Conservation (phyloP, 345 rosid species). For the Noccaea bulbosa region DNA sequence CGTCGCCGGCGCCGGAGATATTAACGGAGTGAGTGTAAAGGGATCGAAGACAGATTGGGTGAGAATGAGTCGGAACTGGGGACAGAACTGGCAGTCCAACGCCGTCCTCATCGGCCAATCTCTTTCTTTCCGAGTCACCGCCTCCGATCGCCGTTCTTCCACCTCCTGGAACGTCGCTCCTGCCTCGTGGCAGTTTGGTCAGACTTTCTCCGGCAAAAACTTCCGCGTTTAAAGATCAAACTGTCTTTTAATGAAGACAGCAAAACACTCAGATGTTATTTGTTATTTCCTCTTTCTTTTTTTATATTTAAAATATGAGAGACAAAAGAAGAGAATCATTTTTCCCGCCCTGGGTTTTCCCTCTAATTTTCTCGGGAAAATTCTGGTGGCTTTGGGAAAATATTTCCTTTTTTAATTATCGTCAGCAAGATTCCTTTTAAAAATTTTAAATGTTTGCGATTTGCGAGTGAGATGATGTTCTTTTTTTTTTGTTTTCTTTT, state of each 20-base stretch:
- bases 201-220: constrained; percentile 86
- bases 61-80: constrained; percentile 97
- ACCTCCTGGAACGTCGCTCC: constrained; percentile 84
- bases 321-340: constrained; percentile 5
- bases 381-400: constrained; percentile 44
- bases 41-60: constrained; percentile 79
- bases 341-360: constrained; percentile 51
- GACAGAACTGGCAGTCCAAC: constrained; percentile 96
- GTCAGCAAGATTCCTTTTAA: background rate
- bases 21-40: constrained; percentile 70
- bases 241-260: background rate
- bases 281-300: background rate
- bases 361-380: constrained; percentile 56
- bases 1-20: constrained; percentile 96
- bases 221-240: constrained; percentile 57
- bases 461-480: constrained; percentile 4
- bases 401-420: constrained; percentile 7
- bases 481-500: too few relatives aligned
- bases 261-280: background rate
- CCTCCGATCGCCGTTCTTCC: constrained; percentile 77
- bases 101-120: constrained; percentile 80
- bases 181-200: constrained; percentile 91
- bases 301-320: constrained; percentile 3
- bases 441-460: constrained; percentile 17
- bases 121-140: constrained; percentile 81